Evolutionary conservation across 2,329 filamentous ascomycete species (phyloP), one percentile per base, ranked within the genome.

Genomic region (Cercospora brassicicola): DNA sequence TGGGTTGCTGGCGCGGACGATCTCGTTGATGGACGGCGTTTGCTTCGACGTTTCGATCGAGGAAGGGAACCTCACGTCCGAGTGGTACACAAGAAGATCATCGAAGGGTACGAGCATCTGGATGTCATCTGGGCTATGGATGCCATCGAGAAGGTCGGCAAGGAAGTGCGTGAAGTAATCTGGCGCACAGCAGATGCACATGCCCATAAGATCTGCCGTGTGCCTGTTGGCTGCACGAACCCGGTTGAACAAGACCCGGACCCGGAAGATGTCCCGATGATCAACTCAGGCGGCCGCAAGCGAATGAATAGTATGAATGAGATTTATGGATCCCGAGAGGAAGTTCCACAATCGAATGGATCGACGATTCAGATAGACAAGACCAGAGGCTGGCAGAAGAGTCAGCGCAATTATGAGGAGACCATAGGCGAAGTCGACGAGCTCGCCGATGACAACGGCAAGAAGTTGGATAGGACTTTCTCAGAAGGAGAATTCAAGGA

Each of bases 41-140:
- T 97, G 8, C 82, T 97, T 2, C 84, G 87, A 20, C 86, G 94
- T 1, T 91, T 97, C 71, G 86, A 91, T 74, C 86, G 86, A 51
- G 91, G 91, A 0, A 84, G 91, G 28, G 94, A 98, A 79, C 94
- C 94, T 1, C 84, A 92, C 75, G 92, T 96, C 8, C 83, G 86
- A 45, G 82, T 97, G 4, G 91, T 97, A 4, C 91, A 97, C 80
- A 86, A 87, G 70, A 96, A 92, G 77, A 83, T 96, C 23, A 91
- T 97, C 53, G 88, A 92, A 2, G 92, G 90, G 57, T 96, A 97
- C 78, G 94, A 97, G 81, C 94, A 98, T 80, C 85, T 98, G 4
- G 94, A 97, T 80, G 92, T 97, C 1, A 88, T 98, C 42, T 97
- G 94, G 94, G 93, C 94, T 0, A 92, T 97, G 84, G 93, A 97